Conservation (phyloP, 1,284 basidiomycete species). For the Sporisorium exsertum region DNA sequence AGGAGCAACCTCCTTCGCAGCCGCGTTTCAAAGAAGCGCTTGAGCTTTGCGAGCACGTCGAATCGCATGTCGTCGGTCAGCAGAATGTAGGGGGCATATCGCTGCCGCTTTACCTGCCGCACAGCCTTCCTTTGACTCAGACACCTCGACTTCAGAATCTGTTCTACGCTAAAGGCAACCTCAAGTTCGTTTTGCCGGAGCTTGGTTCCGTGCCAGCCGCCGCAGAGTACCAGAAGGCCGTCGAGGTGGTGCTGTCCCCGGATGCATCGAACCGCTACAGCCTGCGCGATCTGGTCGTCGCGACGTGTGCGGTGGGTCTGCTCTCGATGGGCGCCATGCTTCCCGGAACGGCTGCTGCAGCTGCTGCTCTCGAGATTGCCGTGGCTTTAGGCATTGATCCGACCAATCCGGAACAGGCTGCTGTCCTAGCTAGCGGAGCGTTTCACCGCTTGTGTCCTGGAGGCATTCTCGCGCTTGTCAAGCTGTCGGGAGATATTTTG, state of each 20-base stretch:
- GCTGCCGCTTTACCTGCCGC: constrained; percentile 48
- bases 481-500: constrained; percentile 52
- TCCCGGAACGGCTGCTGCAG: constrained; percentile 48
- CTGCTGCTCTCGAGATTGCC: constrained; percentile 52
- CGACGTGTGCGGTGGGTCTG: constrained; percentile 60
- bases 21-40: constrained; percentile 70
- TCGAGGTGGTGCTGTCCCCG: constrained; percentile 62
- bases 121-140: constrained; percentile 67
- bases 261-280: constrained; percentile 40
- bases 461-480: constrained; percentile 60
- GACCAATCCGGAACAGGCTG: constrained; percentile 42
- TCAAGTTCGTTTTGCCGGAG: constrained; percentile 67
- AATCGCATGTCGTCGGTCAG: constrained; percentile 52
- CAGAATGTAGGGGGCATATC: constrained; percentile 12
- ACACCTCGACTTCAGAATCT: constrained; percentile 71
- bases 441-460: constrained; percentile 55
- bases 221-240: constrained; percentile 70
- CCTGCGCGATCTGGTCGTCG: constrained; percentile 62
- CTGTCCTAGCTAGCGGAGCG: constrained; percentile 44
- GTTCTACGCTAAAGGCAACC: constrained; percentile 72
- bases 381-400: constrained; percentile 57
- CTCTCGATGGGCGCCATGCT: constrained; percentile 59
- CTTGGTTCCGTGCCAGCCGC: constrained; percentile 53
- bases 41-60: constrained; percentile 69
- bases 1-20: constrained; percentile 14